Base-by-base conservation (phyloP, 305 asterid species). In the Solanum hybrid region DNA sequence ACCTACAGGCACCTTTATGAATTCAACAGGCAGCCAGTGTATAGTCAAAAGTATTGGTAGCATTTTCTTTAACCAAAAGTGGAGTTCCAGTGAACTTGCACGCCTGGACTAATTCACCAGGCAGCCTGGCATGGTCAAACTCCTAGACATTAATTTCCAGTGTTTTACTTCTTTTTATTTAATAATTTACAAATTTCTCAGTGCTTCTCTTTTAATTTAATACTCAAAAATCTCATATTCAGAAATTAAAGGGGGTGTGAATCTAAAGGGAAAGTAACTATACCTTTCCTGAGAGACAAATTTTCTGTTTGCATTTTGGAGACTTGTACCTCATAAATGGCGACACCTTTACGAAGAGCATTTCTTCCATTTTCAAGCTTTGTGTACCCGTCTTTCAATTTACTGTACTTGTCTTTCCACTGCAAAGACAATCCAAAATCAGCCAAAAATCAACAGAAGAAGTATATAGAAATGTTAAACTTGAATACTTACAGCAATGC, bases 361-460 rank as follows among this genome's bases (percentile, higher is more conserved):
- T 94, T 94, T 89, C 94, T 95, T 22, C 91, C 20, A 45, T 90
- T 93, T 89, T 93, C 95, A 41, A 90, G 82, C 88, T 95, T 93
- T 24, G 91, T 39, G 86, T 91, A 94, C 92, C 92, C 93, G 89
- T 91, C 95, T 91, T 90, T 90, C 89, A 95, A 93, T 94, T 94
- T 95, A 9, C 89, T 27, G 90, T 90, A 92, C 92, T 93, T 93
- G 91, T 93, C 92, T 89, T 93, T 93, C 94, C 94, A 93, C 98
- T 97, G 94, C 93, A 89, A 89, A 68, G 17, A 88, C 12, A 87
- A 11, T 27, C 17, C 4, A 83, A 27, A 90, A 14, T 57, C 27
- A 31, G 31, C 41, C 80, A 82, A 24, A 31, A 82, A 87, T 10
- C 22, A 22, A 36, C 76, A 22, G 14, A 20, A n/a, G 34, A 20